Evolutionary conservation across 2,329 filamentous ascomycete genomes (phyloP).

Genomic region (Ophiocordyceps camponoti-floridani): DNA sequence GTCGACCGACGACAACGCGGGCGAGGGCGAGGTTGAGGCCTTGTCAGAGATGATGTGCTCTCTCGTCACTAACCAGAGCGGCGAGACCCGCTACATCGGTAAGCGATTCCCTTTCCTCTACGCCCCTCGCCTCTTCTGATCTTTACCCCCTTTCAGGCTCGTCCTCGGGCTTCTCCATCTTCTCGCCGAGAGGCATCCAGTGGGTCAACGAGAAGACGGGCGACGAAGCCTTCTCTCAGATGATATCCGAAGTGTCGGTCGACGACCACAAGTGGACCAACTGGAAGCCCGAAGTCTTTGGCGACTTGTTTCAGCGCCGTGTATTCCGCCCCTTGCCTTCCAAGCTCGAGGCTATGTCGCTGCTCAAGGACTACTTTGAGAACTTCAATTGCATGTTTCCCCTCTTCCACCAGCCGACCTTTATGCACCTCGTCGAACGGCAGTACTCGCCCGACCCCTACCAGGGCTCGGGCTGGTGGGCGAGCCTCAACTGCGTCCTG

Average conservation of each 20-base stretch:
- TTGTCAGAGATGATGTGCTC: slow-evolving; percentile 99
- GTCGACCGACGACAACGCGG: slow-evolving; percentile 23
- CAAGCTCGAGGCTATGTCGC: slow-evolving; percentile 71
- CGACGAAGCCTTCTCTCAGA: slow-evolving; percentile 84
- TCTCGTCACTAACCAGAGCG: slow-evolving; percentile 81
- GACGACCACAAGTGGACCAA: slow-evolving; percentile 93
- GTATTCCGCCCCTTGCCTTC: slow-evolving; percentile 71
- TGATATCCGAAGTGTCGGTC: slow-evolving; percentile 81
- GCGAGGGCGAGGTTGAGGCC: slow-evolving; percentile 57
- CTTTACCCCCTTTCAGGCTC: slow-evolving; percentile 40
- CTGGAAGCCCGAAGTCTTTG: slow-evolving; percentile 96
- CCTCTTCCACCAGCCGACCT: slow-evolving; percentile 90
- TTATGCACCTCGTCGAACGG: slow-evolving; percentile 90
- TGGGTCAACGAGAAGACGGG: slow-evolving; percentile 98
- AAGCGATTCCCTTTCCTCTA: neutral
- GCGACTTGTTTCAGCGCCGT: slow-evolving; percentile 72
- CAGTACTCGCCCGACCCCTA: slow-evolving; percentile 90
- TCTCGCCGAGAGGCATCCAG: slow-evolving; percentile 92
- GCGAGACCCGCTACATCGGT: slow-evolving; percentile 94
- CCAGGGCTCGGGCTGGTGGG: slow-evolving; percentile 95
- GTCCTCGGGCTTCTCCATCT: slow-evolving; percentile 95
- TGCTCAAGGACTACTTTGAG: slow-evolving; percentile 88
- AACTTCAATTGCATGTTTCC: slow-evolving; percentile 99
- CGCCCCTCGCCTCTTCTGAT: neutral
- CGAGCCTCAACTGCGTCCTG: slow-evolving; percentile 80